A percentile compares a stretch with the other conserved stretches of the same genome.
phyloP scores from a whole-genome alignment of 331 rosid genomes.

The Stylosanthes scabra region DNA sequence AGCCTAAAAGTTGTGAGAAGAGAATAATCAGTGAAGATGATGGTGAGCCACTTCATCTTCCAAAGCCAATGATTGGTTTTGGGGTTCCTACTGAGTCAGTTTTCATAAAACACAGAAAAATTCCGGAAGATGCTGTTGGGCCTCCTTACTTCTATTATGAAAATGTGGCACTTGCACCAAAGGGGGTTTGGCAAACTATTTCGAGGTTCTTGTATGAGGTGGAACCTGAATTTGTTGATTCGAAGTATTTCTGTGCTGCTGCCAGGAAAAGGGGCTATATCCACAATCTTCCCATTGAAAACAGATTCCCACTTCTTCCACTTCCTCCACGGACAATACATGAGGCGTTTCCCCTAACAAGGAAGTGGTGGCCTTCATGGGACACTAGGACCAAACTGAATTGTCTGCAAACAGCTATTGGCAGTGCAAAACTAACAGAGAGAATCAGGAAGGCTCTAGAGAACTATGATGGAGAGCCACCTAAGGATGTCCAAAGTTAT shows the following conservation, averaged over 20 bases:
- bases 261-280: constrained; percentile 96
- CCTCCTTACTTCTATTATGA: constrained; percentile 96
- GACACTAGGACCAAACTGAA: constrained; percentile 75
- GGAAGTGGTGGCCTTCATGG: constrained; percentile 98
- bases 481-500: constrained; percentile 55
- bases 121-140: constrained; percentile 77
- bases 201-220: constrained; percentile 84
- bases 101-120: constrained; percentile 42
- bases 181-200: constrained; percentile 93
- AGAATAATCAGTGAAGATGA: constrained; percentile 61
- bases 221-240: constrained; percentile 93
- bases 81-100: constrained; percentile 75
- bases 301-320: constrained; percentile 85
- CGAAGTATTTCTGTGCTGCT: constrained; percentile 86
- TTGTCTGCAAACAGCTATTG: constrained; percentile 79
- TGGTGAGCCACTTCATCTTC: constrained; percentile 71
- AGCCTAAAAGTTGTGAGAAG: constrained; percentile 47
- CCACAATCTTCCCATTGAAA: constrained; percentile 84
- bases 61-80: constrained; percentile 91
- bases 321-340: constrained; percentile 72
- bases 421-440: constrained; percentile 74
- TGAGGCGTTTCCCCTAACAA: constrained; percentile 87
- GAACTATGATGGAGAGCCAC: constrained; percentile 59
- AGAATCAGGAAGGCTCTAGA: constrained; percentile 85
- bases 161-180: constrained; percentile 94